Base-by-base conservation (phyloP, 352 stramenopile genomes). In the Globisporangium perplexum region DNA sequence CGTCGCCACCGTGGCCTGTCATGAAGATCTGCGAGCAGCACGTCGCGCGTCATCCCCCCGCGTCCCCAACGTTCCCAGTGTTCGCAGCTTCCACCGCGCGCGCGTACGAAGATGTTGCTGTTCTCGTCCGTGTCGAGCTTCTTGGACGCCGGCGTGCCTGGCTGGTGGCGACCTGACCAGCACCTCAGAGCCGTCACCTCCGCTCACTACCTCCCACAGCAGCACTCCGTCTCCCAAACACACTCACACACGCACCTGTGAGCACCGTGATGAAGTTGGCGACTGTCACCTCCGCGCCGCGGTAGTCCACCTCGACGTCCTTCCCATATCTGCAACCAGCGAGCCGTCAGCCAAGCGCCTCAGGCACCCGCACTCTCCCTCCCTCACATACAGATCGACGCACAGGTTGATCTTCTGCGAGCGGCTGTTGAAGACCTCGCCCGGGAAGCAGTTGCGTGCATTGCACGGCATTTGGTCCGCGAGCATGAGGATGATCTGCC, bases 191-290 rank as follows among this genome's bases (percentile, higher is more conserved):
- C n/a, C n/a, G n/a, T n/a, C n/a, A n/a, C n/a, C n/a, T n/a, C n/a
- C n/a, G n/a, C n/a, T n/a, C n/a, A n/a, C n/a, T n/a, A n/a, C n/a
- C n/a, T n/a, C n/a, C n/a, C n/a, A n/a, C n/a, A n/a, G n/a, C n/a
- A n/a, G n/a, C n/a, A n/a, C n/a, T n/a, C n/a, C n/a, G n/a, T n/a
- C n/a, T n/a, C n/a, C n/a, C n/a, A n/a, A n/a, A n/a, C n/a, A n/a
- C n/a, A n/a, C n/a, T n/a, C n/a, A n/a, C n/a, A n/a, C n/a, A n/a
- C 61, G 26, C 33, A 87, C 77, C 85, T 17, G 94, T 93, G 33
- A 98, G 77, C 3, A 98, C 85, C 12, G 93, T 90, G 47, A 98
- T 85, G 61, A 99, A 99, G 62, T 97, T 98, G 61, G 96, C 88
- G 10, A 98, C 94, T 10, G 93, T 98, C 26, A 99, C 96, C 71